Base-by-base conservation (phyloP, 306 rosid genomes). In the Vachellia pachyceras region DNA sequence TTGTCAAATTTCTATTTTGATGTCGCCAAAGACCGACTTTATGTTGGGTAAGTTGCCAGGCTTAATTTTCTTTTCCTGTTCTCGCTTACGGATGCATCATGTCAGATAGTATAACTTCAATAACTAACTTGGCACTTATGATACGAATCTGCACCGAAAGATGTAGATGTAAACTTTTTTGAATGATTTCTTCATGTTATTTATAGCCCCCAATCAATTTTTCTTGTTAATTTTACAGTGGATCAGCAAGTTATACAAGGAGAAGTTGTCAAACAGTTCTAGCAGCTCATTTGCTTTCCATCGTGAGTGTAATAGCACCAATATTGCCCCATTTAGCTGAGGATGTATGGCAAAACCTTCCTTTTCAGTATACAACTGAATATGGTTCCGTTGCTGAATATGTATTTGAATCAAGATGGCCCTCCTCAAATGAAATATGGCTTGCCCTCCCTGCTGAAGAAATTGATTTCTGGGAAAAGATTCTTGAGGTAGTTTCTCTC, bases 311-410 rank as follows among this genome's bases (percentile, higher is more conserved):
- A 66, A 76, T 95, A 77, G 97, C 98, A 79, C 99, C 99, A 3
- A 91, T 95, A 87, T 86, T 95, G 82, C 99, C 99, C 82, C 99
- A 95, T 89, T 93, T 95, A 89, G 96, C 99, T 33, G 99, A 95
- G 88, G 99, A 95, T 84, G 96, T 87, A 65, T 95, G 99, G 98
- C 99, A 91, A 84, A 95, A 95, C 84, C 96, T 95, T 75, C 98
- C 99, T 52, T 95, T 95, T 85, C 89, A 85, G 77, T 88, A 85
- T 78, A 74, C 70, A 23, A 86, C 82, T 0, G 88, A 88, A 76
- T 88, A 90, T 64, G 97, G 99, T 85, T 90, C 94, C 44, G 60
- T 87, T 79, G 91, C 97, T 37, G 88, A 89, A 85, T 95, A 86
- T 86, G 93, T 93, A 79, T 95, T 95, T 17, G 98, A 95, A 85